Base-by-base conservation (phyloP, 2,329 filamentous ascomycete genomes). In the Colletotrichum magnum region DNA sequence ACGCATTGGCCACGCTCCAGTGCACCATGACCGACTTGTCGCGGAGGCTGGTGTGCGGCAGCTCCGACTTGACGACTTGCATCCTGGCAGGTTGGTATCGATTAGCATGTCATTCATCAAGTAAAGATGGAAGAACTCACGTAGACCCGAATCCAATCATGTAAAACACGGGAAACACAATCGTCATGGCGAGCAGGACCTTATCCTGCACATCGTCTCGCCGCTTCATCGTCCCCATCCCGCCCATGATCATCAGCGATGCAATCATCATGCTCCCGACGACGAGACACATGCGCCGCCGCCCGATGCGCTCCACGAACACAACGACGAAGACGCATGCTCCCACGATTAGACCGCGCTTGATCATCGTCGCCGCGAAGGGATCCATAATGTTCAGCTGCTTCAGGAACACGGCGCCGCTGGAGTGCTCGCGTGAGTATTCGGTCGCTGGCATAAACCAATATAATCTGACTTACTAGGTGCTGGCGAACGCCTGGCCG, bases 331-430 rank as follows among this genome's bases (percentile, higher is more conserved):
- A 50, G 4, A 74, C 47, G 6, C 71, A 69, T 21, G 67, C 64
- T 9, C 69, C n/a, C 26, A 75, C 69, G 24, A 69, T 71, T 2
- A 76, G 57, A 15, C 66, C 56, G 7, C 71, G 66, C 16, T 63
- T 71, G 0, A 75, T 61, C 9, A 66, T 59, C 5, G 71, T 64
- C 18, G 78, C 69, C 6, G 69, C 64, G 26, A 77, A 77, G 2
- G 77, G 76, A 54, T 77, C 75, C 43, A 78, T 61, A 5, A 76
- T 75, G 4, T 73, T 73, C 3, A 80, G 54, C 0, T 66, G 70
- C 58, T 77, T 75, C 58, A 76, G 72, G 54, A 77, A 79, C 3
- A 79, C 57, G 9, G 77, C 72, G 13, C 78, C 77, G 58, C 6
- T 32, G 28, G 28, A 7, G 9, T 7, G 28, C 10, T 7, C 6